These are phyloP conservation scores for Aegilops tauschii DNA, from an alignment of 176 grass and related monocot species.

Conservation along the genomic window DNA sequence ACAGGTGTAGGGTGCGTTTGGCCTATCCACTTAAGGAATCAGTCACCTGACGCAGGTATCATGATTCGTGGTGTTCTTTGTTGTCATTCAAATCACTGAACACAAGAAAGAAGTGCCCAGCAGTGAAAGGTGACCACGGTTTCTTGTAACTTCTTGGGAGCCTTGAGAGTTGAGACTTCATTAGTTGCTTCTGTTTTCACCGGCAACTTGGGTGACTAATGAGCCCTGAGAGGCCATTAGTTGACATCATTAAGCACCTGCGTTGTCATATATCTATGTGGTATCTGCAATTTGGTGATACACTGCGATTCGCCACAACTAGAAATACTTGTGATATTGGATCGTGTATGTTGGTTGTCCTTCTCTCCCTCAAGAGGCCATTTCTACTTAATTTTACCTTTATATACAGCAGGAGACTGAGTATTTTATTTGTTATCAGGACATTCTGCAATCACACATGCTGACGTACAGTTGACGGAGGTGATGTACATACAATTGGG, in stretches of 20 bases:
- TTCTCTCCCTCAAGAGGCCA: not conserved
- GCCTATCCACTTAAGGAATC: not conserved
- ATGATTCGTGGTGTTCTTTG: not conserved
- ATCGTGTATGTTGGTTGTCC: not conserved
- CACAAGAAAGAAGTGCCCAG: conserved; percentile 3
- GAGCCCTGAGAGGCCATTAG: not conserved
- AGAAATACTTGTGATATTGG: not conserved
- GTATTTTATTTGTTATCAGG: conserved; percentile 18
- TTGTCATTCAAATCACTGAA: not conserved
- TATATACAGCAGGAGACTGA: not conserved
- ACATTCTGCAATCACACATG: conserved; percentile 18
- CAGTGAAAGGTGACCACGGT: not conserved
- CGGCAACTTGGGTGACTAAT: not conserved
- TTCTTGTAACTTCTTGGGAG: not conserved
- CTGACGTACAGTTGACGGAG: not conserved
- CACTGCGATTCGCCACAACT: not conserved
- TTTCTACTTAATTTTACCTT: not conserved
- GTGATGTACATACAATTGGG: conserved; percentile 24
- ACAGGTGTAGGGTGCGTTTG: not conserved
- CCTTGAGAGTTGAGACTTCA: not conserved
- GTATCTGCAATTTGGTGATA: not conserved
- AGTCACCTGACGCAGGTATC: not conserved
- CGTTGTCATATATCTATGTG: not conserved
- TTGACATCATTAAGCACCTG: not conserved
- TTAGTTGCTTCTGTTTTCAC: not conserved